Evolutionary conservation across 768 basidiomycete genomes (phyloP).

Genomic region (Lentinula detonsa): DNA sequence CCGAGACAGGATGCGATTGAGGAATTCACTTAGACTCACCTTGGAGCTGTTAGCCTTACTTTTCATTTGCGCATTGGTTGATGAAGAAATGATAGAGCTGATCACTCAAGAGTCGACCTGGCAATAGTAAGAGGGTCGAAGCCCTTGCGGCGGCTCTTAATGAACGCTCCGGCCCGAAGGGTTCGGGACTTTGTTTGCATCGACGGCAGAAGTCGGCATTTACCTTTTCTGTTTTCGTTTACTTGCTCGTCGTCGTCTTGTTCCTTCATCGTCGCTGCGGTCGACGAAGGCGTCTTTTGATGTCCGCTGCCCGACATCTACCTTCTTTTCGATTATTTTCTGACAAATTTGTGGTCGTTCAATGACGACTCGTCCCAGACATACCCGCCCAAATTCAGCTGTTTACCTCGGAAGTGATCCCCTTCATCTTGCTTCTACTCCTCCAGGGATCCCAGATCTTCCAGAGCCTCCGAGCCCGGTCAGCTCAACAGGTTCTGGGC

Average conservation of each 20-base stretch:
- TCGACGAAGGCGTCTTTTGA: constrained; percentile 6
- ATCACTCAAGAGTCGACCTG: too few relatives aligned
- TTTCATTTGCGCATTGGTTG: too few relatives aligned
- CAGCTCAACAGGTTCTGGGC: constrained; percentile 50
- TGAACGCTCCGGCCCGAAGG: too few relatives aligned
- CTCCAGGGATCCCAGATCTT: constrained; percentile 54
- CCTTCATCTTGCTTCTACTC: constrained; percentile 24
- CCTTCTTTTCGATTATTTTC: not conserved
- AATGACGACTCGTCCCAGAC: constrained; percentile 47
- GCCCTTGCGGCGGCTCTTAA: too few relatives aligned
- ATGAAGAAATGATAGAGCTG: too few relatives aligned
- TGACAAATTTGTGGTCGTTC: constrained; percentile 6
- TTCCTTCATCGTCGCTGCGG: constrained; percentile 5
- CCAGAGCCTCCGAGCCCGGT: constrained; percentile 67
- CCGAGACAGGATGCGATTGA: too few relatives aligned
- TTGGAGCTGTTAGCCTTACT: too few relatives aligned
- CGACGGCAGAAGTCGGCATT: too few relatives aligned
- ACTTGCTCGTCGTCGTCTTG: not conserved
- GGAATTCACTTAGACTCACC: too few relatives aligned
- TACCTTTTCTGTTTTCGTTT: not conserved
- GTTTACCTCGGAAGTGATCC: constrained; percentile 47
- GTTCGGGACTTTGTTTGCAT: too few relatives aligned
- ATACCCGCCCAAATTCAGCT: constrained; percentile 42
- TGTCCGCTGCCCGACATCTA: not conserved
- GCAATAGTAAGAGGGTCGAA: too few relatives aligned